These are phyloP conservation scores for Jamesozyma gamospora DNA, from an alignment of 805 yeast genomes.

Conservation along the genomic window DNA sequence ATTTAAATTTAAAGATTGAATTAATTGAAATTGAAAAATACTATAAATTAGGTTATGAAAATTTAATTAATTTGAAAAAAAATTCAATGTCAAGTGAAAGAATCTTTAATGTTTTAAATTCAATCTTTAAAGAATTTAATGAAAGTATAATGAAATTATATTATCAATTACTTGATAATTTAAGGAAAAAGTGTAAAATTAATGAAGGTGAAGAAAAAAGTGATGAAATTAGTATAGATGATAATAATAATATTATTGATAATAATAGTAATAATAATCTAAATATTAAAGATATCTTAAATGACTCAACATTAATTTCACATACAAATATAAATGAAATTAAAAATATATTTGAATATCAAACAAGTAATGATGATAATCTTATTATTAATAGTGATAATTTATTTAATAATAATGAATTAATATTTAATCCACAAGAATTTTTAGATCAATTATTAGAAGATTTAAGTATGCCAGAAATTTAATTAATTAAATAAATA, in stretches of 20 bases:
- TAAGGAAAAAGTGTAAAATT: not conserved
- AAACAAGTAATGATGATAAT: not conserved
- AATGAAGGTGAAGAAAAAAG: not conserved
- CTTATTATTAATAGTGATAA: not conserved
- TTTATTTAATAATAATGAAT: not conserved
- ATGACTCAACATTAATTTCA: not conserved
- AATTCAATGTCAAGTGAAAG: conserved; percentile 64
- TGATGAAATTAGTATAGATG: not conserved
- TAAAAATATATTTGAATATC: not conserved
- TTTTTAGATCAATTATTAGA: conserved; percentile 7
- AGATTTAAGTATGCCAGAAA: conserved; percentile 3
- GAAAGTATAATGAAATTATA: conserved; percentile 30
- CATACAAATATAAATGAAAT: not conserved
- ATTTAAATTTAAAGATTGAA: not conserved
- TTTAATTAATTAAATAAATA: not conserved
- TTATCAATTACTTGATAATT: conserved; percentile 1
- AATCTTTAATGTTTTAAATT: conserved; percentile 65
- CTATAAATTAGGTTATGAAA: conserved; percentile 62
- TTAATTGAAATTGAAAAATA: conserved; percentile 39
- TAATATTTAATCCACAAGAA: conserved; percentile 6
- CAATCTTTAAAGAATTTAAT: conserved; percentile 65
- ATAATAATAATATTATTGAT: not conserved
- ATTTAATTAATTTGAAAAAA: conserved; percentile 55
- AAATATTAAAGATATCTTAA: not conserved
- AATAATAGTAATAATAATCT: not conserved